Conservation (phyloP, 2,329 filamentous ascomycete genomes). For the Alternaria incomplexa region DNA sequence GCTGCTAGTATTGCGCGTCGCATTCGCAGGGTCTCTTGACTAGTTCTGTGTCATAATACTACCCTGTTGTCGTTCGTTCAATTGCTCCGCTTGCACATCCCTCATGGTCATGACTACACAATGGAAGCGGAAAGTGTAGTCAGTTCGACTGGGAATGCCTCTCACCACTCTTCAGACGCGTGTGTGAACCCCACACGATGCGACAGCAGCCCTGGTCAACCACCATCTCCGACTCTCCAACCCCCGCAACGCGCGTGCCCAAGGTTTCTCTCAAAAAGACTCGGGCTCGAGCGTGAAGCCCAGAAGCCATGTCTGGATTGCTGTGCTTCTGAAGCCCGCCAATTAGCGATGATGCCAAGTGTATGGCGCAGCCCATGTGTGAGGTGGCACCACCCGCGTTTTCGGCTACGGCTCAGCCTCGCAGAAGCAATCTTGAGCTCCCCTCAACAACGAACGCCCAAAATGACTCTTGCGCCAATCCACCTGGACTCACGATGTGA, state of each 20-base stretch:
- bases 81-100: background rate
- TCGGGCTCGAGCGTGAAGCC: background rate
- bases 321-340: background rate
- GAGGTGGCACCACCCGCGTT: background rate
- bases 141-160: background rate
- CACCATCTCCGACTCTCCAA: background rate
- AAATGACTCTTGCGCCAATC: background rate
- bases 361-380: background rate
- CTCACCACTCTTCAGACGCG: background rate
- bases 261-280: background rate
- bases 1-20: background rate
- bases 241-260: background rate
- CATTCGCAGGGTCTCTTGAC: no score
- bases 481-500: background rate
- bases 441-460: background rate
- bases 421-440: background rate
- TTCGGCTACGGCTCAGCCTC: background rate
- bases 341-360: background rate
- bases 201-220: background rate
- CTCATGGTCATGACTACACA: background rate
- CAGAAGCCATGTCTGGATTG: background rate
- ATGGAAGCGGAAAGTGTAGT: background rate
- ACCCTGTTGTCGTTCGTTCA: background rate
- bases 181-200: background rate
- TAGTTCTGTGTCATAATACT: no score